Conservation (phyloP, 148 eudicot species). For the Rhododendron henanense region DNA sequence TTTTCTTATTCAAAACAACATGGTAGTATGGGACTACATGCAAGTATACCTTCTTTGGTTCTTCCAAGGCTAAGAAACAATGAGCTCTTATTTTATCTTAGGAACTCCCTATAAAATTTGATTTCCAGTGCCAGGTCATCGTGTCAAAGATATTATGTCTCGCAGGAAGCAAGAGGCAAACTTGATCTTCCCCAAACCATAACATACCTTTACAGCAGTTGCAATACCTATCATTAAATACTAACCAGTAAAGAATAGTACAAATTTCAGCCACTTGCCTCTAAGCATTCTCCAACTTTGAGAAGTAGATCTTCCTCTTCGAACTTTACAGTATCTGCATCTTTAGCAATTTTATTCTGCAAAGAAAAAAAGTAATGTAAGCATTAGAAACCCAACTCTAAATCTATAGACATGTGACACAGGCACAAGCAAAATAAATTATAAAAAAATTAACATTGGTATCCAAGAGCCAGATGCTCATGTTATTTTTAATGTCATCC, state of each 20-base stretch:
- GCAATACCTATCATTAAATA: neutral
- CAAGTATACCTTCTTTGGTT: neutral
- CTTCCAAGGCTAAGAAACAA: neutral
- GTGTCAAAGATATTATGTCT: neutral
- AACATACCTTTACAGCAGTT: neutral
- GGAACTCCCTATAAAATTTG: neutral
- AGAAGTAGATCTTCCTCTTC: conserved; percentile 81
- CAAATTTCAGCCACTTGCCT: conserved; percentile 54
- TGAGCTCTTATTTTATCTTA: neutral
- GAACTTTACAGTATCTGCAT: conserved; percentile 52
- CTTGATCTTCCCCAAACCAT: neutral
- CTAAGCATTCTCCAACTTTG: conserved; percentile 82
- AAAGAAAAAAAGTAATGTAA: conserved; percentile 1
- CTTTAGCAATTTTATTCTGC: conserved; percentile 70
- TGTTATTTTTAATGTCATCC: neutral
- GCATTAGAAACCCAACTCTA: neutral
- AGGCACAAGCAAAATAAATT: neutral
- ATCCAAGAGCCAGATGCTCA: conserved; percentile 3
- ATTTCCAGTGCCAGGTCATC: neutral
- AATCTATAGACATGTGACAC: neutral
- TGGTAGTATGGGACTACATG: neutral
- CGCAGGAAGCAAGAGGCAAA: neutral
- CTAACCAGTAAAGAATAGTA: neutral
- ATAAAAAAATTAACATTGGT: neutral
- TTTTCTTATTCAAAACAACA: conserved; percentile 5